Evolutionary conservation across 78 protist species (phyloP).

Genomic region (Bodo saltans): DNA sequence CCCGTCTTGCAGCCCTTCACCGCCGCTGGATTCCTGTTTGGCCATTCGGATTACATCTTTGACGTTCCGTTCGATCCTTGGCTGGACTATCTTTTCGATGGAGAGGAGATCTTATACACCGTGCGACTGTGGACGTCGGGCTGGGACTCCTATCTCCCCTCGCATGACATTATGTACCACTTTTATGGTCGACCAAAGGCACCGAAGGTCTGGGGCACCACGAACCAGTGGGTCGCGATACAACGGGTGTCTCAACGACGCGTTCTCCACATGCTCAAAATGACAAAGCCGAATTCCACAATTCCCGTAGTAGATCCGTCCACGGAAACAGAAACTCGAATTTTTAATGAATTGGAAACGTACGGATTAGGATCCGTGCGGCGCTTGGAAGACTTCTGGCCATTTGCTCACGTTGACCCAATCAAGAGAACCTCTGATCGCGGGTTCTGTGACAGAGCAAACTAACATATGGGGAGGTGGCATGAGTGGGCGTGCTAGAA

Average conservation of each 20-base stretch:
- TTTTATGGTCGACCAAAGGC: constrained; percentile 8
- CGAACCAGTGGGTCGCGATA: not conserved
- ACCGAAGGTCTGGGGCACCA: not conserved
- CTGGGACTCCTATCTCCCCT: constrained; percentile 6
- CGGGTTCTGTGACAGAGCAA: too few relatives aligned
- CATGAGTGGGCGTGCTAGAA: too few relatives aligned
- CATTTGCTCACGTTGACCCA: too few relatives aligned
- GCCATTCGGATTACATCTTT: not conserved
- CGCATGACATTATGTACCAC: not conserved
- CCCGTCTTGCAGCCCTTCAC: not conserved
- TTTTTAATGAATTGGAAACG: not conserved
- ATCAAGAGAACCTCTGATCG: too few relatives aligned
- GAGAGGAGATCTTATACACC: constrained; percentile 13
- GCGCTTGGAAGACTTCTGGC: not conserved
- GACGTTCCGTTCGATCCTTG: constrained; percentile 39
- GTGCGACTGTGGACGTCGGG: constrained; percentile 19
- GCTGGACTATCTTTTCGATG: constrained; percentile 23
- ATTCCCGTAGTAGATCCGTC: too few relatives aligned
- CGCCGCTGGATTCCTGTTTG: not conserved
- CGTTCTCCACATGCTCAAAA: not conserved
- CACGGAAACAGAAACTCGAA: too few relatives aligned
- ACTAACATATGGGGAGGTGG: too few relatives aligned
- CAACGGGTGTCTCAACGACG: not conserved
- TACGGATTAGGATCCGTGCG: constrained; percentile 23
- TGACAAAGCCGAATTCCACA: not conserved